A percentile compares a stretch with the other conserved stretches of the same genome.
These are phyloP conservation scores for Ophiostoma perfectum DNA, from an alignment of 2,329 filamentous ascomycete genomes.

Conservation along the genomic window DNA sequence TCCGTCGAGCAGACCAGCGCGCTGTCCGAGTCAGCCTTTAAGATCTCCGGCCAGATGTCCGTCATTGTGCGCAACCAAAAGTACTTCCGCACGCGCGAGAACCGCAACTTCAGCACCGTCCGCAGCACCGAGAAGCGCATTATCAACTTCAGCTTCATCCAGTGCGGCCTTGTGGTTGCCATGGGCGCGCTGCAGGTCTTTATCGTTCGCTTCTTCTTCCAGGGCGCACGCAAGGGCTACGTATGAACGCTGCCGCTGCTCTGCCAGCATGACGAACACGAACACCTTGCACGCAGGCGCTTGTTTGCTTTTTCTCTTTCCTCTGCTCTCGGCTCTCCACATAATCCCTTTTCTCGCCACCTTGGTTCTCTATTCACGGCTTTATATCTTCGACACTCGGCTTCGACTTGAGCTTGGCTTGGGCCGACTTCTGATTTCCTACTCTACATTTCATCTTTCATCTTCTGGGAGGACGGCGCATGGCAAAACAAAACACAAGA, in stretches of 20 bases:
- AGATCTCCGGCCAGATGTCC: constrained; percentile 85
- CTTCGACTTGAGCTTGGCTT: neutral
- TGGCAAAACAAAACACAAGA: constrained; percentile 15
- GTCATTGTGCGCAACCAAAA: constrained; percentile 97
- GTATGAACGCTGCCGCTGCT: constrained; percentile 44
- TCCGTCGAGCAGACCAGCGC: constrained; percentile 81
- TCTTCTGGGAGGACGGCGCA: constrained; percentile 17
- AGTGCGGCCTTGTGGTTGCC: constrained; percentile 81
- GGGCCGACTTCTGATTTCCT: neutral
- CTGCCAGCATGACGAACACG: constrained; percentile 2
- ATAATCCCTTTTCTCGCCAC: neutral
- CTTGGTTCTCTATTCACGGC: too few species aligned
- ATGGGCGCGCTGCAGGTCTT: constrained; percentile 98
- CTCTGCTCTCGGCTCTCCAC: neutral
- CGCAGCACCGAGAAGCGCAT: constrained; percentile 92
- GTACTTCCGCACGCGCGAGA: constrained; percentile 98
- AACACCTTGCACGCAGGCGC: neutral
- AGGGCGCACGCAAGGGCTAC: constrained; percentile 67
- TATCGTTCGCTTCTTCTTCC: constrained; percentile 97
- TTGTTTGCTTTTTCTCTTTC: neutral
- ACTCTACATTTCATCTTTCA: neutral
- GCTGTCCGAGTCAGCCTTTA: constrained; percentile 91
- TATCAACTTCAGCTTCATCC: constrained; percentile 94
- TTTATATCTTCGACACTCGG: neutral
- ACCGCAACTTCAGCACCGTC: constrained; percentile 97